Evolutionary conservation across 2,329 filamentous ascomycete species (phyloP), one percentile per base, ranked within the genome.

Genomic region (Alternaria novae-zelandiae): DNA sequence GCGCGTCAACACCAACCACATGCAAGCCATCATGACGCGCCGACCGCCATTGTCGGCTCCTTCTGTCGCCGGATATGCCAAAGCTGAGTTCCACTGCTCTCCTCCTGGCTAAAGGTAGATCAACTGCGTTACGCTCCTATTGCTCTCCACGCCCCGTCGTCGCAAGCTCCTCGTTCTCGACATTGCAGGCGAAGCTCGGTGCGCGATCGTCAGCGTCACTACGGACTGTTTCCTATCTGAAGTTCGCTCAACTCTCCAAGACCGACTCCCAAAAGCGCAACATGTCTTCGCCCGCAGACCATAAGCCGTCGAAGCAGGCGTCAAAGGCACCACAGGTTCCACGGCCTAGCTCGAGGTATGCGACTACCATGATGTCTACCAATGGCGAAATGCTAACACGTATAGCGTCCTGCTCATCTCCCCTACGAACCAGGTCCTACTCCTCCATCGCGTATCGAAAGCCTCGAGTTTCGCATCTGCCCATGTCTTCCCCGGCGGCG

Each of bases 401-500:
- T 8, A 65, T 62, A 96, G 93, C 70, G 89, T 98, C 50, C 83
- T 98, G 32, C 86, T 98, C 13, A 84, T 99, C 51, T 97, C 96
- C 0, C 91, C 94, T 0, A 85, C 86, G 54, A 97, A 98, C 78
- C 89, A 97, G 78, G 88, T 98, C 50, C 86, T 99, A 1, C 88
- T 98, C 17, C 88, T 98, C 9, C 94, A 94, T 78, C 90, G 96
- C 66, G 93, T 97, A 3, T 86, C 90, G 68, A 93, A 91, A 1
- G 96, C 93, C 0, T 89, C 88, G 1, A 91, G 94, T 3, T 98
- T 97, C 75, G 88, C 95, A 5, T 95, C 93, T 0, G 96, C 95
- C 0, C 94, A 98, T 76, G 96, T 99, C 64, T 99, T 99, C 70
- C 95, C 96, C 0, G 96, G 96, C 32, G 96, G 96, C 6, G 94